phyloP scores from a whole-genome alignment of 257 asterid species.

The Nicotiana attenuata region DNA sequence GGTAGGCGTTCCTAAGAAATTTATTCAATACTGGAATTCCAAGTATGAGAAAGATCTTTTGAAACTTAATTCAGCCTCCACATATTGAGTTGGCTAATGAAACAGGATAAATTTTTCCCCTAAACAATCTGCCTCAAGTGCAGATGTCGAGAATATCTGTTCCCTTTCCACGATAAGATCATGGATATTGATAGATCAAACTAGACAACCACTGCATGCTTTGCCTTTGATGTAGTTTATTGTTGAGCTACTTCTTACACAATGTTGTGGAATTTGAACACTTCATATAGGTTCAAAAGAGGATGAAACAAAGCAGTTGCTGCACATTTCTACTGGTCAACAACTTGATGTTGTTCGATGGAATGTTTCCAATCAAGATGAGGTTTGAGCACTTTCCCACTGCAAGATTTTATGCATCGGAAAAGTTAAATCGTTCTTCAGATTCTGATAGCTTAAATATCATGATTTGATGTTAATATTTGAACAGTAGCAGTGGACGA shows the following conservation, averaged over 20 bases:
- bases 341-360: constrained; percentile 81
- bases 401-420: not conserved
- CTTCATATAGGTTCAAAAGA: constrained; percentile 40
- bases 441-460: not conserved
- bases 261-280: not conserved
- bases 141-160: too few species aligned
- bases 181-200: not conserved
- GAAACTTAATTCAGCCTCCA: not conserved
- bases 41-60: not conserved
- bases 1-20: not conserved
- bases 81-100: not conserved
- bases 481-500: not conserved
- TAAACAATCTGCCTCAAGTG: not conserved
- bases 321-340: constrained; percentile 54
- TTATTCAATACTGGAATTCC: not conserved
- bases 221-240: not conserved
- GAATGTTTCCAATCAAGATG: constrained; percentile 84
- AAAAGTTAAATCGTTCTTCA: constrained; percentile 3
- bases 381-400: constrained; percentile 41
- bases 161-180: not conserved
- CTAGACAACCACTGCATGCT: not conserved
- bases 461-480: not conserved
- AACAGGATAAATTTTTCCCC: not conserved
- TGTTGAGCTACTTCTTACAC: not conserved
- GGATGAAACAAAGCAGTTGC: constrained; percentile 70